These are phyloP conservation scores for Alternaria sp. DNA, from an alignment of 2,329 filamentous ascomycete species.

Conservation along the genomic window DNA sequence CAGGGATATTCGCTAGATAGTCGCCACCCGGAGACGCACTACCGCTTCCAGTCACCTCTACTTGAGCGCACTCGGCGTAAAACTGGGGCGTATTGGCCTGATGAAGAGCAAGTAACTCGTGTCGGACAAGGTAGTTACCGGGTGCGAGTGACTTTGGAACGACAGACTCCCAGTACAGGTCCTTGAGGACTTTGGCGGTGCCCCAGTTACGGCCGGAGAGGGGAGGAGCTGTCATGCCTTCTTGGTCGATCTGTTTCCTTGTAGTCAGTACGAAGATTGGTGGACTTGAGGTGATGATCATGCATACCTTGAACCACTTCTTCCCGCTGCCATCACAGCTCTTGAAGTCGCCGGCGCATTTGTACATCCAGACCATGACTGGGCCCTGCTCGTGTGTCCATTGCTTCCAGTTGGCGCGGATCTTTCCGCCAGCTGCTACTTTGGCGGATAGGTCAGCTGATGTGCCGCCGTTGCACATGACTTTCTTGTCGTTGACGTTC, in stretches of 20 bases:
- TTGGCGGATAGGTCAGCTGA: slow-evolving; percentile 55
- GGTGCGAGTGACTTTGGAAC: slow-evolving; percentile 59
- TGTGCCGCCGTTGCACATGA: slow-evolving; percentile 64
- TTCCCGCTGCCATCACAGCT: slow-evolving; percentile 62
- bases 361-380: slow-evolving; percentile 65
- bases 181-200: slow-evolving; percentile 58
- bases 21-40: slow-evolving; percentile 54
- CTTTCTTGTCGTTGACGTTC: slow-evolving; percentile 58
- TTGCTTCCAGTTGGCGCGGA: slow-evolving; percentile 64
- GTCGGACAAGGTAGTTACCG: slow-evolving; percentile 54
- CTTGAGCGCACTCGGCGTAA: slow-evolving; percentile 66
- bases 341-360: slow-evolving; percentile 59
- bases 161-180: slow-evolving; percentile 62
- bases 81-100: slow-evolving; percentile 62
- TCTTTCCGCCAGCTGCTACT: slow-evolving; percentile 59
- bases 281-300: slow-evolving; percentile 24
- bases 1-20: slow-evolving; percentile 58
- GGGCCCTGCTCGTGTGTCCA: slow-evolving; percentile 68
- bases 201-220: slow-evolving; percentile 62
- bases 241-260: slow-evolving; percentile 55
- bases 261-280: neutral
- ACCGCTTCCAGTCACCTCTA: slow-evolving; percentile 63
- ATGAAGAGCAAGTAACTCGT: slow-evolving; percentile 66
- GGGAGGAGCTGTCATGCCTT: slow-evolving; percentile 58
- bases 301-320: slow-evolving; percentile 65